Percentiles rank a stretch among this genome's conserved stretches.
Conservation (phyloP, 2,329 filamentous ascomycete genomes). For the Elsinoe necatrix region DNA sequence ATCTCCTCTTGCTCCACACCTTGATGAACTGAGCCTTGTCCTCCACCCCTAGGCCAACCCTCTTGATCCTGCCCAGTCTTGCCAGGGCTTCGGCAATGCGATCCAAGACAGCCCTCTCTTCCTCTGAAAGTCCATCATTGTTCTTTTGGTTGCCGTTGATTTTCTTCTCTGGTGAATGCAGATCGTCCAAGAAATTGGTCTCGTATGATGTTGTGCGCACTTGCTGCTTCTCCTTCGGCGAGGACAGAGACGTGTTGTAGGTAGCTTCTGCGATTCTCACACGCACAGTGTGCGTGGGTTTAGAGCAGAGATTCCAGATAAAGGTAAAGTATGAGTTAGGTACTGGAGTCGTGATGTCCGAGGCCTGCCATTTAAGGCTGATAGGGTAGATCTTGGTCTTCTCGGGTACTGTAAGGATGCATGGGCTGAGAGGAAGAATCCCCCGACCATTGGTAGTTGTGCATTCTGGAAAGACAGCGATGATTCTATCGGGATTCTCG, state of each 20-base stretch:
- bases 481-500: slow-evolving; percentile 62
- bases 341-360: slow-evolving; percentile 83
- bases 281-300: slow-evolving; percentile 79
- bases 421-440: slow-evolving; percentile 74
- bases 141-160: slow-evolving; percentile 22
- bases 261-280: slow-evolving; percentile 80
- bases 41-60: slow-evolving; percentile 71
- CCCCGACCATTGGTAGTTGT: slow-evolving; percentile 90
- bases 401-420: slow-evolving; percentile 58
- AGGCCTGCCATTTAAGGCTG: slow-evolving; percentile 78
- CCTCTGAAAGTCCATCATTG: slow-evolving; percentile 31
- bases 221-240: slow-evolving; percentile 23
- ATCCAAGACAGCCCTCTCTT: slow-evolving; percentile 66
- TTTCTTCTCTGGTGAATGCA: slow-evolving; percentile 29
- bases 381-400: slow-evolving; percentile 78
- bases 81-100: slow-evolving; percentile 77
- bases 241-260: slow-evolving; percentile 29
- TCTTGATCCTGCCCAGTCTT: slow-evolving; percentile 76
- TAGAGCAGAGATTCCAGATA: slow-evolving; percentile 76
- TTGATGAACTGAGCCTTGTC: slow-evolving; percentile 79
- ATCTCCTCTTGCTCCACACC: slow-evolving; percentile 46
- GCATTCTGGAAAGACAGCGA: slow-evolving; percentile 88
- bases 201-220: slow-evolving; percentile 30
- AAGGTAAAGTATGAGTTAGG: slow-evolving; percentile 66
- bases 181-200: slow-evolving; percentile 40